phyloP scores from a whole-genome alignment of 148 eudicot species.

The Amaranthus palmeri region DNA sequence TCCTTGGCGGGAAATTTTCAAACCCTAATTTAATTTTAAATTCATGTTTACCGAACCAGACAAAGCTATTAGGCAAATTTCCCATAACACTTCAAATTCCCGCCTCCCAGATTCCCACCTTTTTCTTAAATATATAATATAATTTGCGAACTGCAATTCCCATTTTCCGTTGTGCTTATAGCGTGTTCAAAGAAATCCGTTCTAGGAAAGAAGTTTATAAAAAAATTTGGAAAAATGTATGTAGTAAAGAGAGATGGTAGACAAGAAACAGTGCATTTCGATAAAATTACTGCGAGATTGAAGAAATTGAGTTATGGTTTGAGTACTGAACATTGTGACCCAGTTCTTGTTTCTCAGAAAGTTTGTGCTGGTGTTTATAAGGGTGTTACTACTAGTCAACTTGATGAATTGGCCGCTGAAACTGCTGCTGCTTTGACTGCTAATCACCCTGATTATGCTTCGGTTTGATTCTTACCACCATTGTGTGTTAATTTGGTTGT shows the following conservation, averaged over 20 bases:
- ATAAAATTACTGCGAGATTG: constrained; percentile 80
- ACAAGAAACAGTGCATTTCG: constrained; percentile 74
- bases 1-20: constrained; percentile 23
- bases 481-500: background rate
- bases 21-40: constrained; percentile 4
- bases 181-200: constrained; percentile 29
- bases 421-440: constrained; percentile 85
- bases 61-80: constrained; percentile 14
- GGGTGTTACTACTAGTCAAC: constrained; percentile 83
- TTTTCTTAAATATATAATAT: background rate
- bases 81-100: constrained; percentile 7
- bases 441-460: constrained; percentile 87
- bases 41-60: constrained; percentile 7
- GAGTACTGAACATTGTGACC: constrained; percentile 74
- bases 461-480: constrained; percentile 31
- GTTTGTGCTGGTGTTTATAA: constrained; percentile 86
- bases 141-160: background rate
- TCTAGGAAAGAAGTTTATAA: background rate
- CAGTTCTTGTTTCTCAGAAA: constrained; percentile 75
- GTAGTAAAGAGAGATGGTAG: constrained; percentile 90
- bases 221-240: constrained; percentile 42
- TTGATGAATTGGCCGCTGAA: constrained; percentile 91
- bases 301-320: constrained; percentile 87
- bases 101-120: constrained; percentile 8
- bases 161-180: constrained; percentile 9